A percentile compares a stretch with the other conserved stretches of the same genome.
These are phyloP conservation scores for Pseudogymnoascus sp. DNA, from an alignment of 2,329 filamentous ascomycete genomes.

Conservation along the genomic window DNA sequence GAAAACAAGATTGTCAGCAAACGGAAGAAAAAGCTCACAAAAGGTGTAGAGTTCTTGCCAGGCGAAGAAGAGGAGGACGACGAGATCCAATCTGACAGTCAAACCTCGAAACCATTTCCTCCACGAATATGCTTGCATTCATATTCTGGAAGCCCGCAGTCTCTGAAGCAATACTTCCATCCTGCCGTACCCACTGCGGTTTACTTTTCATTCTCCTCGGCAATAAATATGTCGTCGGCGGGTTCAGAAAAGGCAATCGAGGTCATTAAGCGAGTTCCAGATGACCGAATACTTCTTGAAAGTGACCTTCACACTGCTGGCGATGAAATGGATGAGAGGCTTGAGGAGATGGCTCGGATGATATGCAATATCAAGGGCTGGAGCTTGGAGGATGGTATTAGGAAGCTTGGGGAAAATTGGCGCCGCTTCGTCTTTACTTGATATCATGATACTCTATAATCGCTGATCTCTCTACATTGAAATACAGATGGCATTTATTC, in stretches of 20 bases:
- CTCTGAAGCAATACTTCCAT: slow-evolving; percentile 69
- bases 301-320: slow-evolving; percentile 86
- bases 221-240: slow-evolving; percentile 64
- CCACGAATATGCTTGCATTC: slow-evolving; percentile 90
- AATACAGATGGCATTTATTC: background rate
- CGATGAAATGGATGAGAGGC: slow-evolving; percentile 63
- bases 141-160: slow-evolving; percentile 70
- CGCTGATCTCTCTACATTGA: background rate
- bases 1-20: slow-evolving; percentile 55
- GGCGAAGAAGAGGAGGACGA: slow-evolving; percentile 29
- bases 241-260: slow-evolving; percentile 41
- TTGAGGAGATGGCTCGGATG: slow-evolving; percentile 68
- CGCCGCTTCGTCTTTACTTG: slow-evolving; percentile 47
- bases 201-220: slow-evolving; percentile 81
- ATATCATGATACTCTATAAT: background rate
- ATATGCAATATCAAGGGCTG: slow-evolving; percentile 75
- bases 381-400: slow-evolving; percentile 62
- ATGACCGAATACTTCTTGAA: slow-evolving; percentile 73
- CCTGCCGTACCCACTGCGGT: slow-evolving; percentile 64
- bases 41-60: slow-evolving; percentile 23
- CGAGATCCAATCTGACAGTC: slow-evolving; percentile 27
- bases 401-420: slow-evolving; percentile 65
- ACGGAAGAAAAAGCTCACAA: slow-evolving; percentile 45
- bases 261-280: slow-evolving; percentile 63
- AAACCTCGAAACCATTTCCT: slow-evolving; percentile 57